phyloP scores from a whole-genome alignment of 441 rosid species.

The Croton laevigatus region DNA sequence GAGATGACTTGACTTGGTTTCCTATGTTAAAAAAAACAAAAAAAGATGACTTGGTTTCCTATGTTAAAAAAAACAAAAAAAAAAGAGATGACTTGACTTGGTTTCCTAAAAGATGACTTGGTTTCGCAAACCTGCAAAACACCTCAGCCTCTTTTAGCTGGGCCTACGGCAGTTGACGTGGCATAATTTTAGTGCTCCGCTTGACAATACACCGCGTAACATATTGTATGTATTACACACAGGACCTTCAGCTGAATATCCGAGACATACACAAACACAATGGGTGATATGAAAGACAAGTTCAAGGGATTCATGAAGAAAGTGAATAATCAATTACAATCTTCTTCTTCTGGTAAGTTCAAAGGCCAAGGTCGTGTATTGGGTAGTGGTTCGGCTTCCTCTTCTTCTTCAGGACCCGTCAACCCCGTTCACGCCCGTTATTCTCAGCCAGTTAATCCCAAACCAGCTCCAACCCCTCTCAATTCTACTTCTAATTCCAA shows the following conservation, averaged over 20 bases:
- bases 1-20: no score
- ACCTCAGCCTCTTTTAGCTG: no score
- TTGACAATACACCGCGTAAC: neutral
- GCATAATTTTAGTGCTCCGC: neutral
- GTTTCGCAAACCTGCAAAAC: no score
- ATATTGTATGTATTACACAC: neutral
- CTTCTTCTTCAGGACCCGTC: slow-evolving; percentile 46
- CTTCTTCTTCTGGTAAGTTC: slow-evolving; percentile 65
- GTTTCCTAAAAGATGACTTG: no score
- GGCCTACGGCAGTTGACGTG: neutral
- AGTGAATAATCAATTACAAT: slow-evolving; percentile 40
- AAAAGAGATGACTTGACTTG: no score
- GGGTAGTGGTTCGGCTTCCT: slow-evolving; percentile 32
- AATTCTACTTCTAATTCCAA: slow-evolving; percentile 30
- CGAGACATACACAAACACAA: slow-evolving; percentile 16
- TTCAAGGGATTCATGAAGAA: slow-evolving; percentile 87
- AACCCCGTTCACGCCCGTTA: slow-evolving; percentile 43
- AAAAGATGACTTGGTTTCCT: no score
- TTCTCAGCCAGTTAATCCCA: slow-evolving; percentile 34
- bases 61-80: no score
- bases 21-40: no score
- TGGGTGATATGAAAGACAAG: slow-evolving; percentile 86
- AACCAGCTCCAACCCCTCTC: slow-evolving; percentile 25
- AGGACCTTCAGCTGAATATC: neutral
- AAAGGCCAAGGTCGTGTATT: slow-evolving; percentile 66